Base-by-base conservation (phyloP, 208 protist species). In the Wallacemonas collosoma region DNA sequence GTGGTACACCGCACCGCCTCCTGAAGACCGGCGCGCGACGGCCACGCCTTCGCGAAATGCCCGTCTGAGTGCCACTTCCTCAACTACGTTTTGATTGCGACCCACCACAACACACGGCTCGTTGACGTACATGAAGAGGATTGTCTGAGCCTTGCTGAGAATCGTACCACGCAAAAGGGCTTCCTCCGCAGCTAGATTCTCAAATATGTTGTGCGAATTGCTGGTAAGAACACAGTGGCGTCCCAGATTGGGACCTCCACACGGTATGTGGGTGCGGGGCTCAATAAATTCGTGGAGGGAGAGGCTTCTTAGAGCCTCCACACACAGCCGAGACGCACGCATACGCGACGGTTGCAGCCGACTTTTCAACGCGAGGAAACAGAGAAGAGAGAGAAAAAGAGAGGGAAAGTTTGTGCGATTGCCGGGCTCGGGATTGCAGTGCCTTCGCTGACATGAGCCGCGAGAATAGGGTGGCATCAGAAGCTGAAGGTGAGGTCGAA, bases 1-100 rank as follows among this genome's bases (percentile, higher is more conserved):
- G 64, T 97, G 93, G 73, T 90, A 97, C 26, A 97, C 93, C 0
- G 90, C 81, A 4, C 93, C 93, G 17, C 93, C 93, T 47, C 93
- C 93, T 2, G 89, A 95, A 38, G 72, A 82, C 2, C 93, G 90
- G 0, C 93, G 86, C 0, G 89, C 89, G n/a, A 96, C 72, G 7
- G 53, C 51, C 1, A 95, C 80, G 15, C 82, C 76, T 38, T 94
- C 87, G 0, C 55, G 57, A 1, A 65, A 62, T 0, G 82, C 75
- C 2, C 74, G 69, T 1, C 80, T 80, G 41, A 95, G 54, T 48
- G 85, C 45, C 12, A 93, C 86, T 71, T 97, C 90, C 7, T 79
- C 71, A 39, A 90, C 83, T 9, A 85, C 72, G 68, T 95, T 94
- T 53, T 97, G 93, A 64, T 97, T 97, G 4, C 90, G 68, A 0